Evolutionary conservation across 1,284 basidiomycete genomes (phyloP).

Genomic region (Naganishia sp.): DNA sequence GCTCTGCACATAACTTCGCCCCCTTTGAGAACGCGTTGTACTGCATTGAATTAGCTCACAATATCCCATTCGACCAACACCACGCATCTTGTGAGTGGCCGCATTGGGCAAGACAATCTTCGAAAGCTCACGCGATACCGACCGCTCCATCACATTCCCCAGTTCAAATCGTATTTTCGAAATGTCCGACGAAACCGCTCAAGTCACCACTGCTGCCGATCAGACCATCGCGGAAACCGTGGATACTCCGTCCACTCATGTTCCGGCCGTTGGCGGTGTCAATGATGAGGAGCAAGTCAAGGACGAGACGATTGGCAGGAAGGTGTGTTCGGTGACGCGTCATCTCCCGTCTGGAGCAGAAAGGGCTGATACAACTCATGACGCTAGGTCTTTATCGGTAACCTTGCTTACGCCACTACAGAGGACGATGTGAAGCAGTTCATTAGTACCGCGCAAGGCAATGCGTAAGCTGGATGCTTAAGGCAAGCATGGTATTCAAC

Average conservation of each 20-base stretch:
- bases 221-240: slow-evolving; percentile 23
- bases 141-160: background rate
- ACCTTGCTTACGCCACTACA: slow-evolving; percentile 49
- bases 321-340: slow-evolving; percentile 18
- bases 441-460: slow-evolving; percentile 44
- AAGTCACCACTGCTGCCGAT: slow-evolving; percentile 25
- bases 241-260: slow-evolving; percentile 28
- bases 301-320: slow-evolving; percentile 23
- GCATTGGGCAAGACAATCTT: background rate
- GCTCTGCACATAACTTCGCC: too few species aligned
- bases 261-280: slow-evolving; percentile 23
- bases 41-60: background rate
- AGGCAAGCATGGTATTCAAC: background rate
- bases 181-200: slow-evolving; percentile 29
- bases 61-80: too few species aligned
- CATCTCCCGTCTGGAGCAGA: background rate
- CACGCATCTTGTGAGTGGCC: background rate
- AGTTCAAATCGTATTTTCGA: slow-evolving; percentile 6
- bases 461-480: slow-evolving; percentile 43
- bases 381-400: slow-evolving; percentile 51
- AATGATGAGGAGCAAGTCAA: slow-evolving; percentile 13
- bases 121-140: background rate
- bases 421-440: slow-evolving; percentile 50
- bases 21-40: background rate
- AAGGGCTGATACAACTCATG: background rate